A percentile compares a stretch with the other conserved stretches of the same genome.
These are phyloP conservation scores for Kalaharituber pfeilii DNA, from an alignment of 2,329 filamentous ascomycete genomes.

Conservation along the genomic window DNA sequence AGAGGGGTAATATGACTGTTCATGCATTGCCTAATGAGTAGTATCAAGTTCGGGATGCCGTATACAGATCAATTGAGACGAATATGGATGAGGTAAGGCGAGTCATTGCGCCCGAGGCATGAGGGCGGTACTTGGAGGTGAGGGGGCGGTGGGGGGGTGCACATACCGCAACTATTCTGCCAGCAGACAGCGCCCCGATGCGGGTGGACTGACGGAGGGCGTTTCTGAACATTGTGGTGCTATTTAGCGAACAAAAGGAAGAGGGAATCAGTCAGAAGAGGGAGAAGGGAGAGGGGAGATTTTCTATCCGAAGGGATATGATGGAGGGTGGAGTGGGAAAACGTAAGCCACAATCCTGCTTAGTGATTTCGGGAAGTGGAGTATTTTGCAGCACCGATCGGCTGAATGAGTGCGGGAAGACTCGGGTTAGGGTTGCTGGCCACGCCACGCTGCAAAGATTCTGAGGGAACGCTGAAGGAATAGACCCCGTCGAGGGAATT, in stretches of 20 bases:
- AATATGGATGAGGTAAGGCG: constrained; percentile 27
- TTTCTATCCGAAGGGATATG: neutral
- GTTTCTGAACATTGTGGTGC: constrained; percentile 84
- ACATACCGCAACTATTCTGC: constrained; percentile 92
- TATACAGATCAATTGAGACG: constrained; percentile 30
- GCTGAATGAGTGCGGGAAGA: neutral
- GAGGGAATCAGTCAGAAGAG: constrained; percentile 23
- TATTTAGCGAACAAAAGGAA: constrained; percentile 35
- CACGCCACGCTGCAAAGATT: no score
- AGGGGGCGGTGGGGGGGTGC: constrained; percentile 32
- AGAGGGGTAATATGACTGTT: constrained; percentile 24
- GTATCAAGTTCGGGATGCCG: constrained; percentile 26
- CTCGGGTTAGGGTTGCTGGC: neutral
- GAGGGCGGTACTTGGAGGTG: constrained; percentile 28
- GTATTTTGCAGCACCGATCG: neutral
- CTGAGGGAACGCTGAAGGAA: no score
- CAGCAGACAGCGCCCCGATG: constrained; percentile 83
- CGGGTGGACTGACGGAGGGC: constrained; percentile 93
- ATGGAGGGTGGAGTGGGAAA: constrained; percentile 1
- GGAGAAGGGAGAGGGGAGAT: constrained; percentile 16
- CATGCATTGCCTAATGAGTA: neutral
- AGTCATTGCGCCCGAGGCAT: constrained; percentile 3
- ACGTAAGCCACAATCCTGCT: neutral
- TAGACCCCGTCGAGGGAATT: no score
- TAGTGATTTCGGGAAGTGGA: neutral